Evolutionary conservation across 805 yeast species (phyloP), one percentile per base, ranked within the genome.

Genomic region (Saccharomycopsis capsularis): DNA sequence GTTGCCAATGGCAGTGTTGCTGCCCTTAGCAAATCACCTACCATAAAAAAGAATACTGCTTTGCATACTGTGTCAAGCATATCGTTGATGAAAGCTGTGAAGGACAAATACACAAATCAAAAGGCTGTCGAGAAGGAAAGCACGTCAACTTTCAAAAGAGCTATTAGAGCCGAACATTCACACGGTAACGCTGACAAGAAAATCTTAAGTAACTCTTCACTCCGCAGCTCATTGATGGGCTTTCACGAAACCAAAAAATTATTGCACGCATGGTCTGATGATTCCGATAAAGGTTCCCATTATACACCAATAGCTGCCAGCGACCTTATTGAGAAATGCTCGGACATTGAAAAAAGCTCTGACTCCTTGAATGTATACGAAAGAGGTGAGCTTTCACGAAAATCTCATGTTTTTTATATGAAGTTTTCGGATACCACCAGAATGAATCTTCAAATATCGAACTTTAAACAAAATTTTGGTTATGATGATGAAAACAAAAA

Each of bases 401-500:
- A 47, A 29, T n/a, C 42, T n/a, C 18, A 15, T 21, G 52, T 51
- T 16, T 44, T 48, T 41, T 51, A 42, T 36, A 40, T 52, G 11
- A 42, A 41, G 22, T 27, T 40, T 3, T 27, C 45, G 4, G 45
- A 37, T 36, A 24, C 34, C 3, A 36, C 51, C 3, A 45, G 41
- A 16, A 18, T 29, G 4, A 40, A 46, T 15, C 34, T 44, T 19
- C 46, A 47, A 11, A 36, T 47, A 18, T 64, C 67, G 36, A 69
- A 69, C 54, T 66, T 61, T 47, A 64, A 60, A 21, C 61, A 64
- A 42, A 82, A 82, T 62, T 79, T 76, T 65, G 90, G 89, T 0
- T 85, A 81, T 62, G 95, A 85, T 60, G 93, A 86, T 59, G 61
- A 63, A 9, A 65, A 74, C 11, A 84, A 86, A 3, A 84, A 85